Evolutionary conservation across 768 basidiomycete species (phyloP), one percentile per base, ranked within the genome.

Genomic region (Serendipita vermifera): DNA sequence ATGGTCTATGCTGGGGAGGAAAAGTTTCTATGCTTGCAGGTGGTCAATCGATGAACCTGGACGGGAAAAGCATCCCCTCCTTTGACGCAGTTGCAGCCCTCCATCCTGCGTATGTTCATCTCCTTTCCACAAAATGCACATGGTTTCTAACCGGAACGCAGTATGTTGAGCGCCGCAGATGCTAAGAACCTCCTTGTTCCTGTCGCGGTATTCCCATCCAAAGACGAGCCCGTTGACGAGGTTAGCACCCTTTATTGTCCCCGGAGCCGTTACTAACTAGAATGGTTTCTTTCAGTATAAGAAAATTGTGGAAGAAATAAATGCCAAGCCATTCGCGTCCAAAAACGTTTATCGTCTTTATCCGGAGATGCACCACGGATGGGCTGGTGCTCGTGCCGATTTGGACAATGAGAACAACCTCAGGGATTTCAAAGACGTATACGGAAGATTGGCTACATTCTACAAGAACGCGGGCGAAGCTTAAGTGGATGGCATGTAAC

Each of bases 361-460:
- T 59, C 46, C 68, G 2, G 73, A 71, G 59, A 77, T 77, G 74
- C 76, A 57, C 68, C 81, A 83, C 60, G 81, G 81, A 32, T 84
- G 75, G 71, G 78, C 81, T 3, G 82, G 79, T 17, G 81, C 82
- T 2, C 71, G 81, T 43, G 81, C 73, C 1, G 69, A 83, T 63
- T 69, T 82, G 55, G 70, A 73, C 26, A 70, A 81, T 54, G 64
- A 70, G 20, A 78, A 81, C 57, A 82, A 81, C 65, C 74, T 74
- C 64, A 76, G 75, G 63, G 75, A 77, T 73, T 81, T 67, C 61
- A 74, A 79, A 59, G 77, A 81, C 56, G 70, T 82, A n/a, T 81
- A 82, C 62, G 59, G 64, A n/a, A 73, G 70, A 32, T 65, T 79
- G 3, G 67, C 71, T n/a, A 68, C 65, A 14, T 82, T 75, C 68